Percentiles rank a stretch among this genome's conserved stretches.
Conservation (phyloP, 441 rosid genomes). For the Gossypium davidsonii region DNA sequence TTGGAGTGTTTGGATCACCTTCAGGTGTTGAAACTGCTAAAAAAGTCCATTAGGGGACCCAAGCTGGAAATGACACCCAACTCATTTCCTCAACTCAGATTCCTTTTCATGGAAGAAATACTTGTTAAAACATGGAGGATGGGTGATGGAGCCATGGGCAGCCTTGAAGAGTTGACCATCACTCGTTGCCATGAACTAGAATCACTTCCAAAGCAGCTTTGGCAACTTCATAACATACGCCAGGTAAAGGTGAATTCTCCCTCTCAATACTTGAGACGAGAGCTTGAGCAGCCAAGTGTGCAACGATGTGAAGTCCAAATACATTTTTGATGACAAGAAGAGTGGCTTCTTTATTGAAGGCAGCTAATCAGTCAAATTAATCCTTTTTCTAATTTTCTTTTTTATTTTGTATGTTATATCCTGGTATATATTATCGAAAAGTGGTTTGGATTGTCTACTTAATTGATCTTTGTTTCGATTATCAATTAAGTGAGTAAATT, state of each 20-base stretch:
- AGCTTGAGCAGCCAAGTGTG: not conserved
- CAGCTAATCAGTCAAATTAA: too few relatives aligned
- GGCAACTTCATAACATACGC: not conserved
- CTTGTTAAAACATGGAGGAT: not conserved
- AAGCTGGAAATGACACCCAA: not conserved
- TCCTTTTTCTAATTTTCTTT: too few relatives aligned
- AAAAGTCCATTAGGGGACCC: not conserved
- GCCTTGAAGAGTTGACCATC: constrained; percentile 2
- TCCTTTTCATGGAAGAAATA: not conserved
- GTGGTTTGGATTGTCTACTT: not conserved
- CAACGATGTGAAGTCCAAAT: not conserved
- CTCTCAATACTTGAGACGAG: not conserved
- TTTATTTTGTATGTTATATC: too few relatives aligned
- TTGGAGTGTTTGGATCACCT: not conserved
- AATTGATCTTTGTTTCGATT: too few relatives aligned
- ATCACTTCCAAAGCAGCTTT: not conserved
- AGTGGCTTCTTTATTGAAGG: too few relatives aligned
- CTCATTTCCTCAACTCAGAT: constrained; percentile 2
- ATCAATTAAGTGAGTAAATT: too few relatives aligned
- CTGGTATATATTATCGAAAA: too few relatives aligned
- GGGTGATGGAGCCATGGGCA: not conserved
- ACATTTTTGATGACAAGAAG: not conserved
- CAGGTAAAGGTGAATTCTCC: not conserved
- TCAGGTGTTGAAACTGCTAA: constrained; percentile 3
- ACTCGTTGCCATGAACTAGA: not conserved